phyloP scores from a whole-genome alignment of 768 basidiomycete genomes.

The Lactifluus piperatus region DNA sequence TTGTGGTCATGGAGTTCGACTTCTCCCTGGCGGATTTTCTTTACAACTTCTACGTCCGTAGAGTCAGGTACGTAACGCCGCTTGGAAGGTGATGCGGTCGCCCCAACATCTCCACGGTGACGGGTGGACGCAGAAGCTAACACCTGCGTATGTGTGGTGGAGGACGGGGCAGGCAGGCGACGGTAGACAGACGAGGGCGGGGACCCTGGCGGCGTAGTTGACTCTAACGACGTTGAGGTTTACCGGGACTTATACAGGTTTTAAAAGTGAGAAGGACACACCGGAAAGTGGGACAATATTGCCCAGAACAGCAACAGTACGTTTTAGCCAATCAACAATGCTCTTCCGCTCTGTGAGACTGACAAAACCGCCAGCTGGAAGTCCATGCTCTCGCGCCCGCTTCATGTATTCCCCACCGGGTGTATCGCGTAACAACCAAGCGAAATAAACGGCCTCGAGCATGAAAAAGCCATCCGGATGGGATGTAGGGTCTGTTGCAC shows the following conservation, averaged over 20 bases:
- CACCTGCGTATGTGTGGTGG: conserved; percentile 18
- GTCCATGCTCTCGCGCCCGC: conserved; percentile 65
- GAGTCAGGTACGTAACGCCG: conserved; percentile 71
- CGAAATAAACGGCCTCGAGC: conserved; percentile 75
- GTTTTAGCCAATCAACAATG: too few relatives aligned
- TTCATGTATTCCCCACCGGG: conserved; percentile 84
- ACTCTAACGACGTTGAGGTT: conserved; percentile 26
- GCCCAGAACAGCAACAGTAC: too few relatives aligned
- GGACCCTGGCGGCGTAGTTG: conserved; percentile 55
- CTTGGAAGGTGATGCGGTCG: conserved; percentile 41
- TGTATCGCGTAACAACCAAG: conserved; percentile 68
- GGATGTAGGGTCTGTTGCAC: conserved; percentile 31
- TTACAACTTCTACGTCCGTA: conserved; percentile 76
- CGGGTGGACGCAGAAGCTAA: conserved; percentile 25
- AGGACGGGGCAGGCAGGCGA: conserved; percentile 4
- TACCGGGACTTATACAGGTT: background rate
- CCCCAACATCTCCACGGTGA: conserved; percentile 16
- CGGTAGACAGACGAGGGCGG: conserved; percentile 28
- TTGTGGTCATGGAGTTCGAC: conserved; percentile 78
- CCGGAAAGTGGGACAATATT: conserved; percentile 33
- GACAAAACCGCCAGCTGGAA: conserved; percentile 62
- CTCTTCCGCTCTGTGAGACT: conserved; percentile 19
- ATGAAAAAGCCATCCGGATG: conserved; percentile 58
- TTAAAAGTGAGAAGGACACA: conserved; percentile 24
- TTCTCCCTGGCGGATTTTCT: conserved; percentile 68